A percentile compares a stretch with the other conserved stretches of the same genome.
Evolutionary conservation across 2,329 filamentous ascomycete species (phyloP).

Genomic region (Colletotrichum orchidophilum): DNA sequence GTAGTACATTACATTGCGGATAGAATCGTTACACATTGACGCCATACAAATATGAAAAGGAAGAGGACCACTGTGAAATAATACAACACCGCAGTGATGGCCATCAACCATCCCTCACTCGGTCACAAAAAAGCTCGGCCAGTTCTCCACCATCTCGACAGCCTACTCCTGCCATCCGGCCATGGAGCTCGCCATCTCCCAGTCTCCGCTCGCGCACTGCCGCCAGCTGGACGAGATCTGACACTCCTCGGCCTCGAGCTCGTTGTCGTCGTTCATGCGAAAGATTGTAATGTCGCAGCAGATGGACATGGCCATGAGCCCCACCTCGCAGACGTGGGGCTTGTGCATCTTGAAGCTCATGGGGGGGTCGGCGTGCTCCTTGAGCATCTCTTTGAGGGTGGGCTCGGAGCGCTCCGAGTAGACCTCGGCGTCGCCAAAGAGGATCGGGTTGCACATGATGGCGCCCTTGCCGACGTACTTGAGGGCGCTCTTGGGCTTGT

Average conservation of each 20-base stretch:
- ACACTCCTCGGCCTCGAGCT: constrained; percentile 41
- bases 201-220: constrained; percentile 49
- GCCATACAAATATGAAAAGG: not conserved
- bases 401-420: constrained; percentile 40
- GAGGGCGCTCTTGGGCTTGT: constrained; percentile 45
- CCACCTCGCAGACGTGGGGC: constrained; percentile 47
- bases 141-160: too few relatives aligned
- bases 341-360: constrained; percentile 45
- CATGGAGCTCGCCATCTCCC: constrained; percentile 37
- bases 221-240: constrained; percentile 44
- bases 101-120: not conserved
- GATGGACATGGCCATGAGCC: constrained; percentile 47
- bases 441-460: constrained; percentile 48
- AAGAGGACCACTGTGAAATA: not conserved
- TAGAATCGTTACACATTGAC: not conserved
- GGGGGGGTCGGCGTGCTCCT: constrained; percentile 39
- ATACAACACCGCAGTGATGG: not conserved
- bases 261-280: constrained; percentile 36
- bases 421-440: constrained; percentile 39
- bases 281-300: constrained; percentile 46
- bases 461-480: constrained; percentile 50
- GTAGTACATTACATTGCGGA: constrained; percentile 17
- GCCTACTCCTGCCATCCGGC: constrained; percentile 31
- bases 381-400: constrained; percentile 41
- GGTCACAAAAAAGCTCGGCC: too few relatives aligned